phyloP scores from a whole-genome alignment of 805 yeast genomes.

The Jamesozyma spencerorum region DNA sequence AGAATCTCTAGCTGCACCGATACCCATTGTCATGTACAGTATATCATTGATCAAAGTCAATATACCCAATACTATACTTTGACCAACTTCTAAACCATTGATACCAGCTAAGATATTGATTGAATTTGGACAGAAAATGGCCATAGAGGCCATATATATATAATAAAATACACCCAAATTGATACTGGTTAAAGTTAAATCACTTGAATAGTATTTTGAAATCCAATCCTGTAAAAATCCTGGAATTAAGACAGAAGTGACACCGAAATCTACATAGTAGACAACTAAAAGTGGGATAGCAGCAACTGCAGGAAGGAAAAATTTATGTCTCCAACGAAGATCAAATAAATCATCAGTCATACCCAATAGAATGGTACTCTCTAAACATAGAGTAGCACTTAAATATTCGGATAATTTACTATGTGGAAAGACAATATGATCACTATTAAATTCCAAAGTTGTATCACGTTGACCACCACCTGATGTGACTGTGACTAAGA shows the following conservation, averaged over 20 bases:
- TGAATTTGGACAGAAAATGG: constrained; percentile 92
- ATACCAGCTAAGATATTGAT: constrained; percentile 94
- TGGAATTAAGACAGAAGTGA: constrained; percentile 81
- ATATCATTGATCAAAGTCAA: constrained; percentile 69
- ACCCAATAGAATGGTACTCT: constrained; percentile 77
- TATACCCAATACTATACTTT: constrained; percentile 67
- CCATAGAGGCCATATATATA: constrained; percentile 79
- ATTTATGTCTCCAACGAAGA: constrained; percentile 94
- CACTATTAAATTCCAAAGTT: constrained; percentile 11
- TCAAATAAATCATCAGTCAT: constrained; percentile 92
- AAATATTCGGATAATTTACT: constrained; percentile 76
- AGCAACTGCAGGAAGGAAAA: constrained; percentile 90
- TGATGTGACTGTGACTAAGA: constrained; percentile 47
- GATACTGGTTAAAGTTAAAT: constrained; percentile 29
- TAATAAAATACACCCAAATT: constrained; percentile 79
- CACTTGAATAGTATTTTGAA: not conserved
- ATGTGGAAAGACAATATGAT: constrained; percentile 51
- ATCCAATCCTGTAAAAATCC: constrained; percentile 42
- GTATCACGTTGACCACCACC: constrained; percentile 48
- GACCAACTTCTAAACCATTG: constrained; percentile 95
- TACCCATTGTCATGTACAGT: constrained; percentile 49
- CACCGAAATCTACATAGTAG: constrained; percentile 88
- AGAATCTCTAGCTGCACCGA: constrained; percentile 58
- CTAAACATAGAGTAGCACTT: constrained; percentile 74
- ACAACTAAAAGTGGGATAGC: constrained; percentile 85